Evolutionary conservation across 108 stramenopile species (phyloP).

Genomic region (Nitzschia inconspicua): DNA sequence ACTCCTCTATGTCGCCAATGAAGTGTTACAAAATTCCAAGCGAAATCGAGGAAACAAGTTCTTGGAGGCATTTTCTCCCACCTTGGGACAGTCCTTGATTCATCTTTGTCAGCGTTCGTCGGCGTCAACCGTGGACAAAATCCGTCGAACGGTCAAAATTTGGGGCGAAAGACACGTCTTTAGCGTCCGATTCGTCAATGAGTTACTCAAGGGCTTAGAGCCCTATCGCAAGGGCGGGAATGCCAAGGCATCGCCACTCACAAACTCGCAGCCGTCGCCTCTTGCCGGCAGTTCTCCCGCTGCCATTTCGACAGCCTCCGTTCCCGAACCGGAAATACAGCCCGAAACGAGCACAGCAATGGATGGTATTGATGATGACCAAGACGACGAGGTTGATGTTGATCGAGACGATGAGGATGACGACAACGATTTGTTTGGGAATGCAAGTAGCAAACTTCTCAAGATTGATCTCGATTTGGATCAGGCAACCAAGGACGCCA

Average conservation of each 20-base stretch:
- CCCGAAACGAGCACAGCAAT: conserved; percentile 5
- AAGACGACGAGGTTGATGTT: conserved; percentile 45
- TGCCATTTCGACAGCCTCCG: not conserved
- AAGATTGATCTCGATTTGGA: conserved; percentile 50
- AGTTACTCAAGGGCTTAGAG: conserved; percentile 69
- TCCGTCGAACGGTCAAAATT: conserved; percentile 79
- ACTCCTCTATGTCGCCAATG: conserved; percentile 85
- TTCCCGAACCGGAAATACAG: not conserved
- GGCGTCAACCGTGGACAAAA: conserved; percentile 51
- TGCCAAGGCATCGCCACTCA: not conserved
- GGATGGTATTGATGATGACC: conserved; percentile 35
- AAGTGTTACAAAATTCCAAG: conserved; percentile 79
- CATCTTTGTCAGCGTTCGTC: conserved; percentile 52
- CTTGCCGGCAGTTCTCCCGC: conserved; percentile 3
- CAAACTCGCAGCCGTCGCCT: not conserved
- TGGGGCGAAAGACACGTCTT: conserved; percentile 84
- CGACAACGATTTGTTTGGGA: conserved; percentile 53
- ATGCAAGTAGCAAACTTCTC: conserved; percentile 33
- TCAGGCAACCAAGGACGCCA: conserved; percentile 5
- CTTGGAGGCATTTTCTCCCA: conserved; percentile 74
- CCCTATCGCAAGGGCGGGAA: conserved; percentile 42
- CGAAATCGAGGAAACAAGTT: conserved; percentile 85
- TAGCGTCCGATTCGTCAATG: conserved; percentile 68
- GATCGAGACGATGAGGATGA: conserved; percentile 16
- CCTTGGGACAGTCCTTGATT: conserved; percentile 59